Evolutionary conservation across 2,329 filamentous ascomycete genomes (phyloP), one percentile per base, ranked within the genome.

Genomic region (Diaporthe citrichinensis): DNA sequence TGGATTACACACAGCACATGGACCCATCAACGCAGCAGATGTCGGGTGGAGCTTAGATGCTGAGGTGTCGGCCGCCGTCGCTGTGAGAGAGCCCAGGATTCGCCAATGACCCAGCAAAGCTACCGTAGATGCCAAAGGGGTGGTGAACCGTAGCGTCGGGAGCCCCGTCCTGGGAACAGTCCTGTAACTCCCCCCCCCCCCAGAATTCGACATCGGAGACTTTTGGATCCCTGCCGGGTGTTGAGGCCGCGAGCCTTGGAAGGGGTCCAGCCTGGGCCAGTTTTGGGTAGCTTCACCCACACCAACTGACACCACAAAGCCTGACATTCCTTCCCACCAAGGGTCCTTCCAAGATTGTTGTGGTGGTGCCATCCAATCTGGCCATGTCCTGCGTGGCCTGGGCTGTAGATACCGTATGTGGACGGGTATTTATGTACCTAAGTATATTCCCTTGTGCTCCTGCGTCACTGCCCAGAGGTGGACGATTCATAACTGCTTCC

Each of bases 131-230:
- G 31, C 62, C 53, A 68, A 68, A 36, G 31, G n/a, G 14, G 23
- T 68, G 65, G 44, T 51, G 31, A 62, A 62, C 57, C 71, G 31
- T 62, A 55, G 71, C 71, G 71, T 55, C 71, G 57, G 71, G 71
- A 61, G 49, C 71, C 71, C 71, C 57, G 57, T 72, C 23, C 65
- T 55, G 49, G 65, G 71, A 39, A 61, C 28, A 61, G 41, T 67
- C 41, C 44, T 67, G 41, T 36, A 36, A 34, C 20, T 51, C 9
- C 1, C 17, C 36, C 68, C 8, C 1, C 17, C 36, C 68, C 51
- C 51, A 71, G 51, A 71, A 28, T n/a, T 58, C 51, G 15, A 20
- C 51, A 58, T 58, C 68, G 57, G 55, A 72, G 55, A 62, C 31
- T 61, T 62, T 72, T 61, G 28, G 17, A 59, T 41, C 62, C 62